Evolutionary conservation across 495 filamentous ascomycete species (phyloP).

Genomic region (Tetracladium setigerum): DNA sequence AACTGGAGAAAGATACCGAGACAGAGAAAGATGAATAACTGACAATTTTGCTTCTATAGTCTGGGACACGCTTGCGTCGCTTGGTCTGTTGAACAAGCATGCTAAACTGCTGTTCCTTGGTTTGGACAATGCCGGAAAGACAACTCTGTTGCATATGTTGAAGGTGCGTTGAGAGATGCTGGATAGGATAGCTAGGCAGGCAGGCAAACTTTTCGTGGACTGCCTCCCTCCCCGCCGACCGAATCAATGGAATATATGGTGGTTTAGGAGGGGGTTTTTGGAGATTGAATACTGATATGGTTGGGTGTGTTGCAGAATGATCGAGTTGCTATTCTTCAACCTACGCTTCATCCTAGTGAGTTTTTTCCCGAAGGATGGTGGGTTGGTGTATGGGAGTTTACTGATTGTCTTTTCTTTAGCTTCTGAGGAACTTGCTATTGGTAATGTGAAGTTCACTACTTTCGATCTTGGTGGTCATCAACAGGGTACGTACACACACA

Average conservation of each 20-base stretch:
- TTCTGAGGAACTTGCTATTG: slow-evolving; percentile 93
- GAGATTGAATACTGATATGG: slow-evolving; percentile 5
- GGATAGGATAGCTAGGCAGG: too few species aligned
- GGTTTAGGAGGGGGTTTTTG: not conserved
- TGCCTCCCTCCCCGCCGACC: not conserved
- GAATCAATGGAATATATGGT: not conserved
- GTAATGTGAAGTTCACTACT: slow-evolving; percentile 93
- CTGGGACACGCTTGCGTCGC: slow-evolving; percentile 82
- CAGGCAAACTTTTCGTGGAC: too few species aligned
- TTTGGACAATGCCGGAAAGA: slow-evolving; percentile 97
- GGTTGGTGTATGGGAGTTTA: slow-evolving; percentile 4
- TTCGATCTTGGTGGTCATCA: slow-evolving; percentile 97
- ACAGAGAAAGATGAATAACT: slow-evolving; percentile 11
- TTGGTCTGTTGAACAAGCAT: slow-evolving; percentile 94
- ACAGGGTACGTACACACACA: slow-evolving; percentile 74
- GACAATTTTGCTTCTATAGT: slow-evolving; percentile 45
- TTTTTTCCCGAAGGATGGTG: slow-evolving; percentile 14
- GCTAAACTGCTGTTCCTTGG: slow-evolving; percentile 90
- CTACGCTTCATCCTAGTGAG: slow-evolving; percentile 83
- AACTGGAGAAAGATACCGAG: slow-evolving; percentile 5
- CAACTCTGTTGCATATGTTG: slow-evolving; percentile 84
- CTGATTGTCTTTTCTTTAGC: slow-evolving; percentile 44
- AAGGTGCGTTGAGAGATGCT: slow-evolving; percentile 54
- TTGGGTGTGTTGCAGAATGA: slow-evolving; percentile 61
- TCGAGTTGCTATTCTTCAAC: slow-evolving; percentile 86